A percentile compares a stretch with the other conserved stretches of the same genome.
Evolutionary conservation across 2,329 filamentous ascomycete species (phyloP).

Genomic region (Leptographium radiaticola): DNA sequence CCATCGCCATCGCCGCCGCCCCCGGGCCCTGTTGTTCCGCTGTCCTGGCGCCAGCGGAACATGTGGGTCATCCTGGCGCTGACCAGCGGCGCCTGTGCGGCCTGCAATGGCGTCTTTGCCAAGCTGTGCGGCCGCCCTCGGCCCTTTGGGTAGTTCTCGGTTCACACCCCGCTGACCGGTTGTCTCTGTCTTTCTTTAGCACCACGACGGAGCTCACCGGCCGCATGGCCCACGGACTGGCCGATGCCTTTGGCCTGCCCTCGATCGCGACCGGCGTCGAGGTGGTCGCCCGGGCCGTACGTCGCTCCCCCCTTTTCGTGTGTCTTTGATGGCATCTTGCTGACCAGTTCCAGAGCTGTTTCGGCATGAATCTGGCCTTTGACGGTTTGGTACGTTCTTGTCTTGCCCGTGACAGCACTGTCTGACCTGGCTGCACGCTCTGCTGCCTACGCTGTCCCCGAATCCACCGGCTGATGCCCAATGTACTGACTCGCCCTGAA

Average conservation of each 20-base stretch:
- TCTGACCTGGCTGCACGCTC: neutral
- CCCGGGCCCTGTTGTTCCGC: neutral
- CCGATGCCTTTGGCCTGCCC: slow-evolving; percentile 29
- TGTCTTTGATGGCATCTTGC: neutral
- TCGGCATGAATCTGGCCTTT: slow-evolving; percentile 60
- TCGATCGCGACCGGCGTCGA: slow-evolving; percentile 31
- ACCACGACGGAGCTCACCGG: slow-evolving; percentile 44
- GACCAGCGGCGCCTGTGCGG: slow-evolving; percentile 63
- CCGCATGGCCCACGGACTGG: slow-evolving; percentile 30
- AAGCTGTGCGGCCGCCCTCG: slow-evolving; percentile 50
- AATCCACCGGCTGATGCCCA: neutral
- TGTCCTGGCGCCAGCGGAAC: slow-evolving; percentile 17
- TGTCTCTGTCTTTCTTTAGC: neutral
- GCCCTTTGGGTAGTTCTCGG: too few species aligned
- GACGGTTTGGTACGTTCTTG: slow-evolving; percentile 48
- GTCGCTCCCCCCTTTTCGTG: slow-evolving; percentile 12
- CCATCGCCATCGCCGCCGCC: neutral
- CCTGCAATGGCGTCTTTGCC: slow-evolving; percentile 72
- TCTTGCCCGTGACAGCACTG: neutral
- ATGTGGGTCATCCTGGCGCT: slow-evolving; percentile 59
- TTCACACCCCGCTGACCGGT: slow-evolving; percentile 9
- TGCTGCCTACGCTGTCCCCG: neutral
- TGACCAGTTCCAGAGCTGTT: slow-evolving; percentile 45
- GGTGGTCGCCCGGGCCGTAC: slow-evolving; percentile 33
- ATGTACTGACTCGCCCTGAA: neutral